Conservation (phyloP, 192 early-diverging fungal genomes). For the Gorgonomyces haynaldii region DNA sequence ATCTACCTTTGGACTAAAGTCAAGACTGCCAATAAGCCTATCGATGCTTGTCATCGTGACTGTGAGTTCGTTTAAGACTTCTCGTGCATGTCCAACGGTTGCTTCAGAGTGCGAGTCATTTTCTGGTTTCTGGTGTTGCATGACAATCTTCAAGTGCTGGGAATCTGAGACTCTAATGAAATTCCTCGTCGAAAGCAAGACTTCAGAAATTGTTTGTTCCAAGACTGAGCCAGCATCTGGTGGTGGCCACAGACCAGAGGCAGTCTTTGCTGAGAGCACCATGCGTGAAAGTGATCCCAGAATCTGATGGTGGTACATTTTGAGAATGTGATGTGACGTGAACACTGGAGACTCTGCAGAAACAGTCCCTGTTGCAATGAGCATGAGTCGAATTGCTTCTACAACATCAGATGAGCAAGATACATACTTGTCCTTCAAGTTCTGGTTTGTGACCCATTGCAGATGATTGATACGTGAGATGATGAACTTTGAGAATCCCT, state of each 20-base stretch:
- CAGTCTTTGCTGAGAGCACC: constrained; percentile 27
- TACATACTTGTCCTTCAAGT: constrained; percentile 28
- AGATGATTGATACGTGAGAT: constrained; percentile 25
- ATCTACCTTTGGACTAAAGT: too few species aligned
- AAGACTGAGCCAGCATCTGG: constrained; percentile 63
- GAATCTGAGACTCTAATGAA: too few species aligned
- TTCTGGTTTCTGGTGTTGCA: too few species aligned
- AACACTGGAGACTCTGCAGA: constrained; percentile 21
- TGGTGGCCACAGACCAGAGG: constrained; percentile 39
- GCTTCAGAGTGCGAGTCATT: too few species aligned
- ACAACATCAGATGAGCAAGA: constrained; percentile 26
- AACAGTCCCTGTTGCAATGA: constrained; percentile 30
- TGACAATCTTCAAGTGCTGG: too few species aligned
- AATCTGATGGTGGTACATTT: constrained; percentile 60
- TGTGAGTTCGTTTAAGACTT: too few species aligned
- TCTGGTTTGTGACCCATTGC: constrained; percentile 21
- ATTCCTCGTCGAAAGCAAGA: background rate
- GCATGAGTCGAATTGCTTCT: constrained; percentile 40
- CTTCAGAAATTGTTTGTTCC: too few species aligned
- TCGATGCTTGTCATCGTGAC: too few species aligned
- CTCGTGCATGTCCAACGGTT: too few species aligned
- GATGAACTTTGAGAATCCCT: constrained; percentile 24
- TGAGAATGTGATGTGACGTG: constrained; percentile 43
- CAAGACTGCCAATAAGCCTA: too few species aligned
- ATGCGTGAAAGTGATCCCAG: constrained; percentile 40